Evolutionary conservation across 768 basidiomycete genomes (phyloP).

Genomic region (Suillus luteus): DNA sequence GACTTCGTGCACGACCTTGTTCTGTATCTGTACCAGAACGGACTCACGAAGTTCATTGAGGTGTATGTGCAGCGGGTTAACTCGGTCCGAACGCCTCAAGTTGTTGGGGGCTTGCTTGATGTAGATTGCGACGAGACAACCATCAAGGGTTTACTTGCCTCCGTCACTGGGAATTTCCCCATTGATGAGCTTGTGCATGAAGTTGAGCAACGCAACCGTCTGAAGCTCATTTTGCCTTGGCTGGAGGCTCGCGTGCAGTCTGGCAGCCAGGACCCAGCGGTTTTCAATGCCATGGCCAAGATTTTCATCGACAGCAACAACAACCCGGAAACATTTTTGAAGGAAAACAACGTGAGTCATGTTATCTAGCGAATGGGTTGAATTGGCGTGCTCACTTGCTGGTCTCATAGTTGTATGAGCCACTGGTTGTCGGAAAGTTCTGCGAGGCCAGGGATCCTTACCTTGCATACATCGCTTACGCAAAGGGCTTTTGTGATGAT

Average conservation of each 20-base stretch:
- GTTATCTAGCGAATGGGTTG: background rate
- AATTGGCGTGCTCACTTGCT: conserved; percentile 11
- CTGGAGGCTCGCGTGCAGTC: conserved; percentile 89
- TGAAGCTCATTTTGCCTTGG: conserved; percentile 98
- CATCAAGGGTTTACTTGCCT: conserved; percentile 91
- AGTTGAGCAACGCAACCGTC: conserved; percentile 92
- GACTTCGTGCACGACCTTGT: conserved; percentile 99
- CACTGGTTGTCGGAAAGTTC: conserved; percentile 96
- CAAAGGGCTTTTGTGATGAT: conserved; percentile 98
- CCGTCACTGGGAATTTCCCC: conserved; percentile 95
- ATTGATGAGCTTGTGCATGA: conserved; percentile 98
- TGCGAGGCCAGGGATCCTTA: conserved; percentile 99
- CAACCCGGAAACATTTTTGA: conserved; percentile 96
- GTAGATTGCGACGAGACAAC: conserved; percentile 97
- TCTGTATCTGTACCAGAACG: conserved; percentile 97
- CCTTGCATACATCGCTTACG: conserved; percentile 98
- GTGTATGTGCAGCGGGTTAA: conserved; percentile 99
- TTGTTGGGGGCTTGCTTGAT: conserved; percentile 93
- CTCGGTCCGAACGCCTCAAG: conserved; percentile 95
- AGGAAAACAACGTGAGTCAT: conserved; percentile 90
- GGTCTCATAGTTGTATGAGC: conserved; percentile 82
- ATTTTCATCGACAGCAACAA: conserved; percentile 99
- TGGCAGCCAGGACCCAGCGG: conserved; percentile 91
- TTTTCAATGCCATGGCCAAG: conserved; percentile 98
- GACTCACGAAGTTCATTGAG: conserved; percentile 95